phyloP scores from a whole-genome alignment of 2,329 filamentous ascomycete genomes.

The Berkeleyomyces basicola region DNA sequence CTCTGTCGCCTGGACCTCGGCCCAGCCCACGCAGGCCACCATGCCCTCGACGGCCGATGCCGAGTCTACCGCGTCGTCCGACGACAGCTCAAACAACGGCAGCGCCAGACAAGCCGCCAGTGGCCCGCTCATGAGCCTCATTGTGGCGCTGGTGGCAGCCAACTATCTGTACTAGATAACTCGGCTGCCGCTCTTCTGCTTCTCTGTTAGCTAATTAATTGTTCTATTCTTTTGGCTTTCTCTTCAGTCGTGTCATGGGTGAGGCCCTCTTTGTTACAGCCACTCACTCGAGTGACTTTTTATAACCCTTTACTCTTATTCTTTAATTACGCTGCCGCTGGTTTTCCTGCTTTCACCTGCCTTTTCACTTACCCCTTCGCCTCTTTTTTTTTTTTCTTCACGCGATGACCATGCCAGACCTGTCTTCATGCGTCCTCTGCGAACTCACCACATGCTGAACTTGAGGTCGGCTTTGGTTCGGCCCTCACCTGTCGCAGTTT shows the following conservation, averaged over 20 bases:
- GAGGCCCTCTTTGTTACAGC: neutral
- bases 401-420: neutral
- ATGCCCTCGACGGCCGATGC: neutral
- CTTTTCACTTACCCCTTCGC: no score
- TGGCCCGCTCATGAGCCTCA: conserved; percentile 34
- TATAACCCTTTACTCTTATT: neutral
- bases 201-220: conserved; percentile 14
- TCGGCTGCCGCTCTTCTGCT: neutral
- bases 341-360: neutral
- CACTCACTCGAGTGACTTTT: neutral
- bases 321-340: conserved; percentile 3
- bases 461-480: conserved; percentile 16
- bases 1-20: neutral
- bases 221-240: conserved; percentile 6
- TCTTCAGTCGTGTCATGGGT: neutral
- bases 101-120: conserved; percentile 30
- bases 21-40: conserved; percentile 1
- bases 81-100: conserved; percentile 22
- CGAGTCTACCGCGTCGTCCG: conserved; percentile 1
- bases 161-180: conserved; percentile 28
- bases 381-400: neutral
- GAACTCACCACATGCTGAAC: neutral
- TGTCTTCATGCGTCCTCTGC: neutral
- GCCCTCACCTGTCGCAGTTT: conserved; percentile 2
- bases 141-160: conserved; percentile 39